Evolutionary conservation across 441 rosid genomes (phyloP), one percentile per base, ranked within the genome.

Genomic region (Populus hybrid): DNA sequence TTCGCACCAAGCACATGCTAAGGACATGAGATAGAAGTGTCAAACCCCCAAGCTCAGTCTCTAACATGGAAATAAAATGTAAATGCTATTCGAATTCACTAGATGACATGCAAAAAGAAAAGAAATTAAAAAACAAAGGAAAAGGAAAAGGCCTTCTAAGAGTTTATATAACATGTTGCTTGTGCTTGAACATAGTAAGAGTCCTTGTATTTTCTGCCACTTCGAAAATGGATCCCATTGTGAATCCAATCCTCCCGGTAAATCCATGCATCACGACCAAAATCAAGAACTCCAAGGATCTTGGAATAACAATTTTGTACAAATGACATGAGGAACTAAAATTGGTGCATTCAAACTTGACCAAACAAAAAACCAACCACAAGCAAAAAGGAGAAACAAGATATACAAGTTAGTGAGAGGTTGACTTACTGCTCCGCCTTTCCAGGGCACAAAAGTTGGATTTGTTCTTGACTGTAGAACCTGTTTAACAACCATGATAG

Each of bases 211-310:
- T 94, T 97, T 83, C 91, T 90, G 78, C 88, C 88, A 75, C 87
- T 89, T n/a, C 97, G 96, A 10, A 88, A 65, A 78, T 87, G 91
- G 80, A 97, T 87, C 74, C 98, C 98, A 69, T 85, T 93, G 34
- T 83, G 84, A 78, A 92, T 90, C 99, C 99, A 97, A 69, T 97
- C 97, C 57, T 84, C 92, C 46, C 93, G 85, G 73, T 90, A 89
- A 71, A 97, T 81, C 98, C 98, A 97, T 35, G 97, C 98, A 77
- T 97, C 98, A 30, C 98, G 90, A 38, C 91, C 91, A 78, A 92
- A 88, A 79, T 97, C 99, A 61, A 94, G 88, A 61, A 94, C 79
- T 79, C 98, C 98, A 76, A 97, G 89, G 79, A 97, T 86, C 98
- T 97, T 84, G 61, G 34, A 79, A 71, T 38, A 72, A 42, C 50